These are phyloP conservation scores for Penicillium steckii DNA, from an alignment of 495 filamentous ascomycete genomes.

Conservation along the genomic window DNA sequence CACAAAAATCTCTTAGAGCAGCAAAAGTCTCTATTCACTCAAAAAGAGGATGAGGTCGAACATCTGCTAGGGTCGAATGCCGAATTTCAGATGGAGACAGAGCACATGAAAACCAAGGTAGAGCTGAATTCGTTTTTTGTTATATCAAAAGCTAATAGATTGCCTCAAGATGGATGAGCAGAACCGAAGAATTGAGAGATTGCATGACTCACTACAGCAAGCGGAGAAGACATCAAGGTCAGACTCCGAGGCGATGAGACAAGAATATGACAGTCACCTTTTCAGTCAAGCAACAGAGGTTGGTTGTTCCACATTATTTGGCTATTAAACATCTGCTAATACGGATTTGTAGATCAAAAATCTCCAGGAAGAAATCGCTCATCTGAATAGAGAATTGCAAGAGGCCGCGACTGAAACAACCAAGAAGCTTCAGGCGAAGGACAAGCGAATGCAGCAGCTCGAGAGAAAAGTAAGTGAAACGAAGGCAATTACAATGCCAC, in stretches of 20 bases:
- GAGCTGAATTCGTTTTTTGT: background rate
- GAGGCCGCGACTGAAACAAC: constrained; percentile 19
- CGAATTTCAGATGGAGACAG: constrained; percentile 16
- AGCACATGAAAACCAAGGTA: constrained; percentile 31
- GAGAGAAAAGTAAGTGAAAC: constrained; percentile 38
- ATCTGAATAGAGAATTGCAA: constrained; percentile 28
- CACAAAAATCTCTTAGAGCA: constrained; percentile 18
- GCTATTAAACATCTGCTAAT: background rate
- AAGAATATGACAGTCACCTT: constrained; percentile 16
- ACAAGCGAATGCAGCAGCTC: constrained; percentile 35
- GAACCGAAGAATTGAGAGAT: constrained; percentile 17
- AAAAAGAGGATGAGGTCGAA: constrained; percentile 31
- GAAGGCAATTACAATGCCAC: background rate
- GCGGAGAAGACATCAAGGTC: constrained; percentile 18
- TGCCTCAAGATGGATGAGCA: constrained; percentile 22
- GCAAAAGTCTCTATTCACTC: constrained; percentile 6
- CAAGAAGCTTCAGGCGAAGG: constrained; percentile 35
- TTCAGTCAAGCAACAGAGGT: constrained; percentile 26
- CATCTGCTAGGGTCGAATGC: constrained; percentile 19
- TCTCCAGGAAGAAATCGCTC: constrained; percentile 24
- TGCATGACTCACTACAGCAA: constrained; percentile 20
- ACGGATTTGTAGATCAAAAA: constrained; percentile 16
- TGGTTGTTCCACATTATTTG: background rate
- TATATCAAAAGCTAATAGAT: constrained; percentile 5
- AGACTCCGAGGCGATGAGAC: constrained; percentile 17